Base-by-base conservation (phyloP, 169 alveolate species). In the Eimeria sp. region DNA sequence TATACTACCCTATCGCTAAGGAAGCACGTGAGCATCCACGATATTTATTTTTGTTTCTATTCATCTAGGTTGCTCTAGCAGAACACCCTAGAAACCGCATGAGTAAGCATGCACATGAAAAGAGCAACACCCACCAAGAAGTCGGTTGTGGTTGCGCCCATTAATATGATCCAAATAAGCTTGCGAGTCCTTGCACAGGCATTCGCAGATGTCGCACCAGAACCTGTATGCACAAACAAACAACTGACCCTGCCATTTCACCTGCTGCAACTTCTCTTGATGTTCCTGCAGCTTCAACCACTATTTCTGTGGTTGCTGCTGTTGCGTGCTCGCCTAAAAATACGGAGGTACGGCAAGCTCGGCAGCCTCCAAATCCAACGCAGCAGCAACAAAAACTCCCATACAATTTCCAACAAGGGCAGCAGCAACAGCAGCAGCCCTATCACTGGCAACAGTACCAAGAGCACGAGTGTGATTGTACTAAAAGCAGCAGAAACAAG, bases 151-250 rank as follows among this genome's bases (percentile, higher is more conserved):
- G 86, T 98, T 98, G 80, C 98, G 98, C 1, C 99, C 99, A 96
- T 99, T 98, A 34, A 98, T 97, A 94, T 99, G 99, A 93, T 99
- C 99, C 92, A 98, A 90, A 97, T 98, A 99, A 6, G 99, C 97
- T 65, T 98, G 98, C 16, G 99, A 97, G 95, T 98, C 99, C 92
- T 98, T 98, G 57, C 98, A 92, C 25, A 97, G 96, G 57, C 99
- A 98, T 88, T 98, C 98, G 96, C 99, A 99, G 27, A 96, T 90
- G 78, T 98, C 97, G 95, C 99, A 98, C 96, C 97, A 98, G 94
- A 93, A 93, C 88, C 96, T 93, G 92, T 61, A 70, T 18, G 40
- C 80, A 83, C 27, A 18, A 18, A 2, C 70, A 67, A 65, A n/a
- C 78, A 67, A 30, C 47, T 14, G 11, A 54, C 49, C 75, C 43